Conservation (phyloP, 148 eudicot genomes). For the Chenopodium album region DNA sequence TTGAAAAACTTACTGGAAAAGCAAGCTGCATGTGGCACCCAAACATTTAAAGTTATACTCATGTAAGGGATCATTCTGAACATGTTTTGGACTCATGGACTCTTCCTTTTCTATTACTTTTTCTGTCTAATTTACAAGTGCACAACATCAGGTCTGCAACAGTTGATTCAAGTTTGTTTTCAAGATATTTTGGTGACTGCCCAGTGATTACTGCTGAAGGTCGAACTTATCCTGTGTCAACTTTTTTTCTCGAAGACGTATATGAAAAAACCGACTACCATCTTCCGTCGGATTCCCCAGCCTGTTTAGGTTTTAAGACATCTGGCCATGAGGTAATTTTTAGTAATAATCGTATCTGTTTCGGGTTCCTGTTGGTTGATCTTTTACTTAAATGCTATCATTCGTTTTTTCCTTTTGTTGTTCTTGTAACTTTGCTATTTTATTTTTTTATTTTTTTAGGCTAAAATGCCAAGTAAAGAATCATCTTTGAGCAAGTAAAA, state of each 20-base stretch:
- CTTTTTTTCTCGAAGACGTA: slow-evolving; percentile 83
- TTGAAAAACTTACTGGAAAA: slow-evolving; percentile 81
- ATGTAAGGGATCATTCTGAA: slow-evolving; percentile 53
- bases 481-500: too few relatives aligned
- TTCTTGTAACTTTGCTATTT: not conserved
- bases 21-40: slow-evolving; percentile 53
- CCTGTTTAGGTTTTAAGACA: slow-evolving; percentile 55
- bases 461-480: too few relatives aligned
- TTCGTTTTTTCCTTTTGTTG: not conserved
- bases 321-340: slow-evolving; percentile 36
- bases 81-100: not conserved
- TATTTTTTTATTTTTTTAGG: too few relatives aligned
- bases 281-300: slow-evolving; percentile 90
- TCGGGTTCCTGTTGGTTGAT: not conserved
- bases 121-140: slow-evolving; percentile 13
- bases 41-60: slow-evolving; percentile 78
- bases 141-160: slow-evolving; percentile 79
- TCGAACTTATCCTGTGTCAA: slow-evolving; percentile 92
- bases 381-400: not conserved
- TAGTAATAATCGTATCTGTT: not conserved
- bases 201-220: slow-evolving; percentile 93
- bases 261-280: slow-evolving; percentile 68
- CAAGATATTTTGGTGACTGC: slow-evolving; percentile 82
- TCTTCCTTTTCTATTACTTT: slow-evolving; percentile 2
- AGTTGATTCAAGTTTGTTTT: slow-evolving; percentile 87